Conservation (phyloP, 768 basidiomycete genomes). For the Coprinopsis strossmayeri region DNA sequence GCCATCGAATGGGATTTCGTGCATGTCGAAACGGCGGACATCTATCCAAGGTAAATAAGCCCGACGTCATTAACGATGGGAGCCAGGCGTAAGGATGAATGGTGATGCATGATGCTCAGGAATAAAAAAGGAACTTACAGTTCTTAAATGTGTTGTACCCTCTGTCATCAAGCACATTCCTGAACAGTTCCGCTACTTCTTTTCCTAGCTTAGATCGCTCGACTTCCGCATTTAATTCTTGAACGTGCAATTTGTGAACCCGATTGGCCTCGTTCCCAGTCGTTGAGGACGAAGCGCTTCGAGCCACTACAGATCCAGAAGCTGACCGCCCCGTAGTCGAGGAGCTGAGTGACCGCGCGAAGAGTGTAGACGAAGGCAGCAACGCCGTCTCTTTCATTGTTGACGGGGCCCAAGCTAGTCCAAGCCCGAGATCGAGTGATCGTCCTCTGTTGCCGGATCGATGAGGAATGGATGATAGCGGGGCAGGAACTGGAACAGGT, state of each 20-base stretch:
- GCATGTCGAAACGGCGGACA: conserved; percentile 69
- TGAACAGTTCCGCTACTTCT: conserved; percentile 43
- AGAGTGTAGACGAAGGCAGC: conserved; percentile 39
- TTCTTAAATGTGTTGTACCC: conserved; percentile 50
- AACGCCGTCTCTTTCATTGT: conserved; percentile 63
- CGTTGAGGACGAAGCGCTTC: conserved; percentile 16
- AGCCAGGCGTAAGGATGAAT: conserved; percentile 2
- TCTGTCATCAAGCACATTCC: conserved; percentile 37
- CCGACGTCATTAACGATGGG: not conserved
- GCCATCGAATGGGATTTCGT: conserved; percentile 70
- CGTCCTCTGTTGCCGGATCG: conserved; percentile 54
- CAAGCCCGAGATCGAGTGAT: conserved; percentile 64
- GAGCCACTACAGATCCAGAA: conserved; percentile 20
- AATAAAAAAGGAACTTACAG: conserved; percentile 38
- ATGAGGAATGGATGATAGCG: conserved; percentile 26
- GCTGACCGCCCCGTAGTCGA: conserved; percentile 19
- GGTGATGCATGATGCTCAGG: too few relatives aligned
- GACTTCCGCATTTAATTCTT: conserved; percentile 15
- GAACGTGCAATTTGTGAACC: conserved; percentile 13
- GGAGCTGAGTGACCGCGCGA: conserved; percentile 26
- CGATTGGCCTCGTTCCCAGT: conserved; percentile 16
- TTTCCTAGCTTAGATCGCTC: conserved; percentile 33
- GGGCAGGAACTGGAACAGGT: conserved; percentile 23
- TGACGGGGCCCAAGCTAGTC: conserved; percentile 67
- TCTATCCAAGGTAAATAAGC: conserved; percentile 31